A percentile compares a stretch with the other conserved stretches of the same genome.
Evolutionary conservation across 1,284 basidiomycete genomes (phyloP).

Genomic region (Trametes sp.): DNA sequence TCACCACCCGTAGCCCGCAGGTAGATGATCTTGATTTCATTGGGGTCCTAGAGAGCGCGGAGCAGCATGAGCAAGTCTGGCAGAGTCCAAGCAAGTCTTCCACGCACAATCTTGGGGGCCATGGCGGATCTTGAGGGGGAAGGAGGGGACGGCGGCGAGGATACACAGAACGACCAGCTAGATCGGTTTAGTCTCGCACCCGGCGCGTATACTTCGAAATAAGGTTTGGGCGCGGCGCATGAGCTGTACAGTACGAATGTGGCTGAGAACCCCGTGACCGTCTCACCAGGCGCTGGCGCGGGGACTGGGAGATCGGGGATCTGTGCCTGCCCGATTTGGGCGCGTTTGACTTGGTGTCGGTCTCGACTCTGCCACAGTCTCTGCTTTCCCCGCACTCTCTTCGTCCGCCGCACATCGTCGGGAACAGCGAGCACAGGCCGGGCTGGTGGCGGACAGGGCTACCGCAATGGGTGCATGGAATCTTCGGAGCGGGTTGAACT

Average conservation of each 20-base stretch:
- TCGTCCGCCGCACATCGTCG: conserved; percentile 32
- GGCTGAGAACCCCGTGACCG: conserved; percentile 23
- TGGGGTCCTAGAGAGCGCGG: conserved; percentile 73
- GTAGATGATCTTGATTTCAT: conserved; percentile 99
- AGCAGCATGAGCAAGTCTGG: conserved; percentile 1
- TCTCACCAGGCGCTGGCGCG: conserved; percentile 20
- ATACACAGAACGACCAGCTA: conserved; percentile 33
- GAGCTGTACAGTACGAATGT: conserved; percentile 58
- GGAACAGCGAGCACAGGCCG: conserved; percentile 24
- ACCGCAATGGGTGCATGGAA: conserved; percentile 83
- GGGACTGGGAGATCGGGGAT: conserved; percentile 19
- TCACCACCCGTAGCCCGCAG: conserved; percentile 99
- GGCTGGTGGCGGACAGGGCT: conserved; percentile 41
- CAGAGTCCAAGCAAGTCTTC: conserved; percentile 1
- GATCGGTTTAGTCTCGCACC: conserved; percentile 30
- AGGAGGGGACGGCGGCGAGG: conserved; percentile 37
- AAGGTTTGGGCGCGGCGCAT: conserved; percentile 60
- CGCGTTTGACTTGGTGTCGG: conserved; percentile 11
- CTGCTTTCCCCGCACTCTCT: conserved; percentile 18
- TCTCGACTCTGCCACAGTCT: conserved; percentile 3
- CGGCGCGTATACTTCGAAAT: conserved; percentile 39
- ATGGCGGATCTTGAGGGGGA: conserved; percentile 50
- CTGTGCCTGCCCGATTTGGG: conserved; percentile 22
- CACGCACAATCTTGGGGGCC: conserved; percentile 81
- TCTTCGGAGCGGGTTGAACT: conserved; percentile 76